Percentiles rank a stretch among this genome's conserved stretches.
Conservation (phyloP, 1,139 yeast species). For the Meyerozyma smithsonii region DNA sequence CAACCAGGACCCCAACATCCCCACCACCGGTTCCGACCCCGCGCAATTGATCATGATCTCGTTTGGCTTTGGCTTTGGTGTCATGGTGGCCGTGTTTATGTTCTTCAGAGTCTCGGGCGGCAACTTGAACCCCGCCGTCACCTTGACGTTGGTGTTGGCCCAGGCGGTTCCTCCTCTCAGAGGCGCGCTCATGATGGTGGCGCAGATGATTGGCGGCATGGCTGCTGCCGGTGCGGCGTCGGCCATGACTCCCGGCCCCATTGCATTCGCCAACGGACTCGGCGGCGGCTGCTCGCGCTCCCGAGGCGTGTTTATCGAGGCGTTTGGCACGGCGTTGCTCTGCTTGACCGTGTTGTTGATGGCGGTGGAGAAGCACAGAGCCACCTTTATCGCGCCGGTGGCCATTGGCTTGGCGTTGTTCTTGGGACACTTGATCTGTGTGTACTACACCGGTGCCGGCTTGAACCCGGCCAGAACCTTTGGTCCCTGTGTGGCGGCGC, state of each 20-base stretch:
- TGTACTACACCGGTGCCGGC: slow-evolving; percentile 89
- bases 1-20: slow-evolving; percentile 54
- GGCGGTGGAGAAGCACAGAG: slow-evolving; percentile 80
- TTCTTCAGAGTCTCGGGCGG: slow-evolving; percentile 85
- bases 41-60: slow-evolving; percentile 72
- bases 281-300: slow-evolving; percentile 71
- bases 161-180: slow-evolving; percentile 73
- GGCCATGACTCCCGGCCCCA: slow-evolving; percentile 82
- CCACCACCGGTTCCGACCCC: slow-evolving; percentile 51
- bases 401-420: slow-evolving; percentile 80
- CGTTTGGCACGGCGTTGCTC: slow-evolving; percentile 71
- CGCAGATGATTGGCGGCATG: slow-evolving; percentile 83
- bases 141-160: slow-evolving; percentile 64
- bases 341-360: slow-evolving; percentile 75
- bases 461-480: slow-evolving; percentile 87
- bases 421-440: slow-evolving; percentile 76
- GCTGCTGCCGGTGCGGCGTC: slow-evolving; percentile 90
- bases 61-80: slow-evolving; percentile 84
- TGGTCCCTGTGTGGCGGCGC: slow-evolving; percentile 76
- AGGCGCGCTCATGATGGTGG: slow-evolving; percentile 57
- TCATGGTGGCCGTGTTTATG: slow-evolving; percentile 69
- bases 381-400: slow-evolving; percentile 77
- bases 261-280: slow-evolving; percentile 66
- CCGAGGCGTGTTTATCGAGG: slow-evolving; percentile 79
- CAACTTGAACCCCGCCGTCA: slow-evolving; percentile 86